A percentile compares a stretch with the other conserved stretches of the same genome.
These are phyloP conservation scores for Sporothrix globosa DNA, from an alignment of 2,329 filamentous ascomycete species.

Conservation along the genomic window DNA sequence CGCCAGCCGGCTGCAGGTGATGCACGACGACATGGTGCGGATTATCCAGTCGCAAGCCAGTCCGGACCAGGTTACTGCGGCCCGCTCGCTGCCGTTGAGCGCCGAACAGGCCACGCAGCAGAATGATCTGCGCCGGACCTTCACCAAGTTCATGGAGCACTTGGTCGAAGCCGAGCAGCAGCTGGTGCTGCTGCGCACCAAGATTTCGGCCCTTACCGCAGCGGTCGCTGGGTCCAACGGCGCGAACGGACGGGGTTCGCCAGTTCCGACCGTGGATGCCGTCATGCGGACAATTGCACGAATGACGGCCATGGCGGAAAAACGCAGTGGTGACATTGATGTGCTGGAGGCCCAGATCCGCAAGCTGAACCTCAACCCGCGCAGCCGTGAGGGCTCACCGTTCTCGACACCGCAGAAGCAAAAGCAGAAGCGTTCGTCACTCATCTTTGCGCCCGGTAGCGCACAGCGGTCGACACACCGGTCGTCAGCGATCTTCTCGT, in stretches of 20 bases:
- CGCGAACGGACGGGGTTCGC: constrained; percentile 48
- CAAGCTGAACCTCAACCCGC: constrained; percentile 62
- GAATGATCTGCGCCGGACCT: constrained; percentile 77
- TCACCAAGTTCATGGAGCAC: constrained; percentile 71
- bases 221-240: constrained; percentile 53
- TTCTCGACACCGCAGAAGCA: constrained; percentile 49
- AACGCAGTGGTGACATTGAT: constrained; percentile 87
- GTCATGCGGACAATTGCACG: constrained; percentile 89
- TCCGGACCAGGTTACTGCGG: constrained; percentile 65
- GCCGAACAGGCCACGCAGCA: constrained; percentile 84
- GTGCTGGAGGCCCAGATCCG: constrained; percentile 86
- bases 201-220: constrained; percentile 64
- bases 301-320: constrained; percentile 91
- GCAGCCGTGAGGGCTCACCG: constrained; percentile 48
- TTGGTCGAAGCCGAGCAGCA: constrained; percentile 80
- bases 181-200: constrained; percentile 76
- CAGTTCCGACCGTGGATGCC: constrained; percentile 83
- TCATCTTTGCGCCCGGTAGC: constrained; percentile 42
- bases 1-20: constrained; percentile 70
- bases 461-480: constrained; percentile 47
- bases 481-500: constrained; percentile 47
- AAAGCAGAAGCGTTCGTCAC: constrained; percentile 44
- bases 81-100: constrained; percentile 73
- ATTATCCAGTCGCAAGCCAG: constrained; percentile 72
- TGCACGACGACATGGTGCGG: constrained; percentile 77